phyloP scores from a whole-genome alignment of 495 filamentous ascomycete species.

The Hapsidospora chrysogenum region DNA sequence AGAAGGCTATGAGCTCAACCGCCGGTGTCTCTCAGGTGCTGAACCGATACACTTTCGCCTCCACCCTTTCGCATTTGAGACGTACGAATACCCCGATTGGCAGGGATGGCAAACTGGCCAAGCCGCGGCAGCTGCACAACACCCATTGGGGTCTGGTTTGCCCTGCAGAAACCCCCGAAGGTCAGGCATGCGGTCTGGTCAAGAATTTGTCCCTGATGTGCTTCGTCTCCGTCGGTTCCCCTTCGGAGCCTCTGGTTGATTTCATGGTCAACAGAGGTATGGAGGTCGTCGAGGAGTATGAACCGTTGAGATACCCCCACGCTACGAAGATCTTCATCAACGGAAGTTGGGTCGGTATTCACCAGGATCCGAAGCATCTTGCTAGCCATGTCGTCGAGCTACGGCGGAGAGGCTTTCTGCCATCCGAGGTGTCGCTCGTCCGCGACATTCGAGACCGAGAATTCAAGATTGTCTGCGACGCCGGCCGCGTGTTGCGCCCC shows the following conservation, averaged over 20 bases:
- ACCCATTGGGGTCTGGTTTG: constrained; percentile 98
- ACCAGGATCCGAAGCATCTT: constrained; percentile 65
- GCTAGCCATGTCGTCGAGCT: constrained; percentile 62
- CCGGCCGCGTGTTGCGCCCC: constrained; percentile 83
- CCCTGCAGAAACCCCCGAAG: constrained; percentile 94
- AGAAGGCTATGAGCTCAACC: constrained; percentile 86
- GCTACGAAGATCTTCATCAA: constrained; percentile 98
- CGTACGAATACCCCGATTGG: constrained; percentile 97
- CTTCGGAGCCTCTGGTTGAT: constrained; percentile 75
- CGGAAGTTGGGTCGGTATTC: constrained; percentile 90
- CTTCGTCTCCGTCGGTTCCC: constrained; percentile 85
- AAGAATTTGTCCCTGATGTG: constrained; percentile 98
- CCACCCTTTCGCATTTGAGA: constrained; percentile 87
- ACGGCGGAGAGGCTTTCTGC: constrained; percentile 59
- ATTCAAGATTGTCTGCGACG: constrained; percentile 97
- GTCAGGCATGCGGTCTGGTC: constrained; percentile 94
- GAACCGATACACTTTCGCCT: constrained; percentile 94
- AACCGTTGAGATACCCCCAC: constrained; percentile 71
- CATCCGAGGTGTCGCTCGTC: constrained; percentile 80
- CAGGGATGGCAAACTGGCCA: constrained; percentile 94
- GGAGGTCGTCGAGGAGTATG: constrained; percentile 93
- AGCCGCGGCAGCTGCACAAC: constrained; percentile 94
- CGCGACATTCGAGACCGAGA: constrained; percentile 91
- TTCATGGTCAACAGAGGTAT: constrained; percentile 91
- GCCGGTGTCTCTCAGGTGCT: constrained; percentile 97